phyloP scores from a whole-genome alignment of 2,329 filamentous ascomycete species.

The Fusarium abutilonis region DNA sequence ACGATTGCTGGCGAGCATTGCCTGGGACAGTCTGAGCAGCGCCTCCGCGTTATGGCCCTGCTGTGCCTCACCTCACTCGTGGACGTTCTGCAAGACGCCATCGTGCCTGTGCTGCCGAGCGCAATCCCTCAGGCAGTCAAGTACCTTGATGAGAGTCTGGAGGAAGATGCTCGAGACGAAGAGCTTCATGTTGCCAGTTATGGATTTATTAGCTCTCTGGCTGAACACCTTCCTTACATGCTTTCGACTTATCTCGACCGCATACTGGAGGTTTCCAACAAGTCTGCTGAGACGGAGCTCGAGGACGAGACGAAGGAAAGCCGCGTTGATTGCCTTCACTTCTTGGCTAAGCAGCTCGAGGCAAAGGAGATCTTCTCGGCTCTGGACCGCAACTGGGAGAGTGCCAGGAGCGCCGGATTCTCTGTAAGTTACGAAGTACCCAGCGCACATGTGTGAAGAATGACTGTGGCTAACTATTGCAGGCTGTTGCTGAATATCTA shows the following conservation, averaged over 20 bases:
- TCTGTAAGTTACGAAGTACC: slow-evolving; percentile 60
- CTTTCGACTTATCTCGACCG: slow-evolving; percentile 79
- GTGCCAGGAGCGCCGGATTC: slow-evolving; percentile 70
- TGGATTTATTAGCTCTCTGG: slow-evolving; percentile 79
- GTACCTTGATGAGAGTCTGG: slow-evolving; percentile 73
- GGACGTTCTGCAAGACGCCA: slow-evolving; percentile 85
- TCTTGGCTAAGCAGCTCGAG: slow-evolving; percentile 81
- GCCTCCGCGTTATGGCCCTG: slow-evolving; percentile 83
- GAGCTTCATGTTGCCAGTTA: slow-evolving; percentile 85
- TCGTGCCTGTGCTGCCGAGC: slow-evolving; percentile 82
- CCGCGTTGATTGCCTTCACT: slow-evolving; percentile 74
- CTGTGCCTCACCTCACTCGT: slow-evolving; percentile 89
- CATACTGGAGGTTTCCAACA: slow-evolving; percentile 76
- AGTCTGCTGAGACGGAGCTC: slow-evolving; percentile 71
- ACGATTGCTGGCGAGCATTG: slow-evolving; percentile 81
- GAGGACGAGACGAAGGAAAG: slow-evolving; percentile 70
- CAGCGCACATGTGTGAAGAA: background rate
- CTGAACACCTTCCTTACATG: slow-evolving; percentile 90
- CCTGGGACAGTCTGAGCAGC: slow-evolving; percentile 76
- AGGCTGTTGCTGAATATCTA: slow-evolving; percentile 76
- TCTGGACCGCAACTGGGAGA: slow-evolving; percentile 76
- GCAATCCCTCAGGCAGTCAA: slow-evolving; percentile 77
- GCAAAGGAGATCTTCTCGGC: slow-evolving; percentile 79
- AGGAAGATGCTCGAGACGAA: slow-evolving; percentile 62
- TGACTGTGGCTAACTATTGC: slow-evolving; percentile 47